Percentiles rank a stretch among this genome's conserved stretches.
These are phyloP conservation scores for Penicillium sp. DNA, from an alignment of 2,329 filamentous ascomycete species.

Conservation along the genomic window DNA sequence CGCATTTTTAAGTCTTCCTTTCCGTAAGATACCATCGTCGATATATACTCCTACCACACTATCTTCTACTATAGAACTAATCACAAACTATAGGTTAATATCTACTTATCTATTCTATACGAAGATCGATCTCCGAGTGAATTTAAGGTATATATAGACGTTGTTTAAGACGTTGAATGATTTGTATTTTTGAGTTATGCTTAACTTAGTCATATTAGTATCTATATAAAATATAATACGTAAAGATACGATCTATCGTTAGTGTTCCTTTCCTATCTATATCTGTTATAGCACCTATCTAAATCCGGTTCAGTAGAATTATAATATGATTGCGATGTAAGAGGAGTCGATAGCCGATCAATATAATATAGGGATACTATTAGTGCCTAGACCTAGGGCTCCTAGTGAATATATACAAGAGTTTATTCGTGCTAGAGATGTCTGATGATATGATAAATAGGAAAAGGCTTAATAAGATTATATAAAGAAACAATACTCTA, in stretches of 20 bases:
- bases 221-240: neutral
- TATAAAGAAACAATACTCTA: neutral
- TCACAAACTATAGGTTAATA: neutral
- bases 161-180: neutral
- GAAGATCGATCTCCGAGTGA: neutral
- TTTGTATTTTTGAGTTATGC: neutral
- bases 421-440: neutral
- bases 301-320: neutral
- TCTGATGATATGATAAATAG: neutral
- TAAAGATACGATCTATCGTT: neutral
- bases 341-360: neutral
- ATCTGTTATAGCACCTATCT: neutral
- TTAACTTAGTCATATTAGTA: neutral
- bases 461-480: neutral
- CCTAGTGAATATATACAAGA: neutral
- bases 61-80: neutral
- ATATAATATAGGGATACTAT: neutral
- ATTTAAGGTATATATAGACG: neutral
- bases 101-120: neutral
- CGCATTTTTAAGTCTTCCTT: neutral
- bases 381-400: neutral
- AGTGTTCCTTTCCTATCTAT: neutral
- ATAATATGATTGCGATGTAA: neutral
- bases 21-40: neutral
- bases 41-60: neutral